Conservation (phyloP, 345 rosid genomes). For the Cardamine occulta region DNA sequence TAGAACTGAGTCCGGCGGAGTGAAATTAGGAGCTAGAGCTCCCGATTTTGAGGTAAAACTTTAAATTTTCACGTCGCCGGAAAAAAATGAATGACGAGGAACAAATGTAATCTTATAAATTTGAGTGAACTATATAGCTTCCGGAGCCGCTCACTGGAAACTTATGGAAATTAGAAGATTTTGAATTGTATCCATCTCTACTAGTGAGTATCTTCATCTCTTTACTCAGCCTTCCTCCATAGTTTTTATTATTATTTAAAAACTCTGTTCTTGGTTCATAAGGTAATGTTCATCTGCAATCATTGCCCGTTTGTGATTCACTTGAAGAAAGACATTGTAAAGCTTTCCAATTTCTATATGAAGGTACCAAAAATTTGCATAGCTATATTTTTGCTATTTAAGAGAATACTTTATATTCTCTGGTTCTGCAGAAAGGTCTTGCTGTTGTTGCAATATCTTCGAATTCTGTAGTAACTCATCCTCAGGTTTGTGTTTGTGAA, state of each 20-base stretch:
- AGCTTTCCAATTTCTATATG: conserved; percentile 76
- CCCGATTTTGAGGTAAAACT: conserved; percentile 65
- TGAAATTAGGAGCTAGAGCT: conserved; percentile 64
- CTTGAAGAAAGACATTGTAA: conserved; percentile 79
- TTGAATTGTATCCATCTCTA: conserved; percentile 78
- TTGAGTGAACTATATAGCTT: conserved; percentile 52
- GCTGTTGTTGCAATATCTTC: conserved; percentile 93
- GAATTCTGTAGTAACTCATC: conserved; percentile 76
- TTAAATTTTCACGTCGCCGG: not conserved
- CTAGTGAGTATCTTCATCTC: conserved; percentile 50
- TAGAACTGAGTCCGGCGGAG: conserved; percentile 62
- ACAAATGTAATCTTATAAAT: not conserved
- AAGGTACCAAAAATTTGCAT: conserved; percentile 52
- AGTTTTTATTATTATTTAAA: conserved; percentile 8
- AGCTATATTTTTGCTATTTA: not conserved
- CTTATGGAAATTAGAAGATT: conserved; percentile 76
- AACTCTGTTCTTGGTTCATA: conserved; percentile 14
- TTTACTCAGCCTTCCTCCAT: not conserved
- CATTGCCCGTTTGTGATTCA: conserved; percentile 96
- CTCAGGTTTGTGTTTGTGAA: conserved; percentile 69
- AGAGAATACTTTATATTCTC: not conserved
- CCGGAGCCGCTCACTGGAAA: conserved; percentile 86
- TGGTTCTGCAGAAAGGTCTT: conserved; percentile 75
- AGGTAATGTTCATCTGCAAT: conserved; percentile 92
- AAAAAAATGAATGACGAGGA: not conserved